phyloP scores from a whole-genome alignment of 495 filamentous ascomycete genomes.

The Hypoxylon crocopeplum region DNA sequence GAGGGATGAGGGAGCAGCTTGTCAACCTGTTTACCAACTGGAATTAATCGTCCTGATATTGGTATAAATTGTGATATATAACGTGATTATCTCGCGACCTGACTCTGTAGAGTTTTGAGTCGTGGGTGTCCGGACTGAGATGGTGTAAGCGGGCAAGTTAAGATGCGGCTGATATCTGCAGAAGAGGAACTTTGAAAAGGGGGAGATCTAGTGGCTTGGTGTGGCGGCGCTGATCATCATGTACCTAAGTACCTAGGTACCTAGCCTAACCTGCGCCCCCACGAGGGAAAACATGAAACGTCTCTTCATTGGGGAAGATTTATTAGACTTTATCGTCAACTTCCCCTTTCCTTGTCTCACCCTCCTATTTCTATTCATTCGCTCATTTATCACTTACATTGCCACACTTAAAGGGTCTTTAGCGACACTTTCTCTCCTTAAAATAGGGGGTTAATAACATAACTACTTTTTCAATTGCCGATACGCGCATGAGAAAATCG shows the following conservation, averaged over 20 bases:
- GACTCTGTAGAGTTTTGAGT: no score
- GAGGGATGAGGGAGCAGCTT: no score
- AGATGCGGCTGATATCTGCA: constrained; percentile 25
- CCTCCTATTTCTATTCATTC: no score
- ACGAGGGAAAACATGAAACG: no score
- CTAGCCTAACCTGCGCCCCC: no score
- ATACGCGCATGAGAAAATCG: constrained; percentile 32
- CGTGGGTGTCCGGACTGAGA: no score
- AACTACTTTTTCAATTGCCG: constrained; percentile 19
- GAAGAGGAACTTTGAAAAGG: background rate
- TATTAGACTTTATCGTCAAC: no score
- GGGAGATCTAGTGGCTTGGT: background rate
- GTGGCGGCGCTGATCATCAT: background rate
- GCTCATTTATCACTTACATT: no score
- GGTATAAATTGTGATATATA: constrained; percentile 12
- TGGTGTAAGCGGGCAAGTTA: no score
- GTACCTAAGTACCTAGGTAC: no score
- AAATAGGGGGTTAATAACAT: background rate
- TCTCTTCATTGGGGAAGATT: no score
- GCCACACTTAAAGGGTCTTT: constrained; percentile 21
- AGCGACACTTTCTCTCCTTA: background rate
- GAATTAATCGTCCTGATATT: background rate
- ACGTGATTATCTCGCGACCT: constrained; percentile 22
- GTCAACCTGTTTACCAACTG: no score
- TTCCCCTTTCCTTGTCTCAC: background rate